These are phyloP conservation scores for Solanum corneliomulleri DNA, from an alignment of 257 asterid genomes.

Conservation along the genomic window DNA sequence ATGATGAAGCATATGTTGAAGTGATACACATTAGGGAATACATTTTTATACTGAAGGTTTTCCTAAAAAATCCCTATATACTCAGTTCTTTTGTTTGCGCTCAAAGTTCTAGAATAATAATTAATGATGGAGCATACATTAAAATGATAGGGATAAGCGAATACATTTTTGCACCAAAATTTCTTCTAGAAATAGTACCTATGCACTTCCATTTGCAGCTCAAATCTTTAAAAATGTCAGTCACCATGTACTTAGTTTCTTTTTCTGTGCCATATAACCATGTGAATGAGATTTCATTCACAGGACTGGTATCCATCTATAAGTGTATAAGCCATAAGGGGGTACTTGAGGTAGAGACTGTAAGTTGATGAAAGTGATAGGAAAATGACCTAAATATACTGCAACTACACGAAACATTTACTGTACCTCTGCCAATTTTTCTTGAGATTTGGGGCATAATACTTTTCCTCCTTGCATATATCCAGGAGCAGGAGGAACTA, in stretches of 20 bases:
- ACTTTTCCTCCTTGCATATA: neutral
- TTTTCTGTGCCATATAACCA: neutral
- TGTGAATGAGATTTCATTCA: neutral
- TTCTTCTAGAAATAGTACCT: neutral
- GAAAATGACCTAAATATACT: neutral
- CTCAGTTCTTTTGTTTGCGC: neutral
- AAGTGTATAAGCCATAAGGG: neutral
- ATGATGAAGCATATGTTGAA: neutral
- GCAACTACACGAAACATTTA: neutral
- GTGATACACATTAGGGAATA: neutral
- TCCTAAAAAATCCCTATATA: neutral
- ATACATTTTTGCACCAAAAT: neutral
- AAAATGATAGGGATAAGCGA: neutral
- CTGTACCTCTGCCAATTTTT: neutral
- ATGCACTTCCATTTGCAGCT: neutral
- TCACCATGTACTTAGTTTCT: neutral
- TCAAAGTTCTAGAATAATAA: neutral
- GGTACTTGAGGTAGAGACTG: neutral
- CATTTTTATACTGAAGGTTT: neutral
- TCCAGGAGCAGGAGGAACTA: constrained; percentile 71
- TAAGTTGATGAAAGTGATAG: neutral
- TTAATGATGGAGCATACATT: neutral
- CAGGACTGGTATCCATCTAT: neutral
- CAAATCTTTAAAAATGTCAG: neutral
- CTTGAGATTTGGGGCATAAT: neutral